Evolutionary conservation across 768 basidiomycete genomes (phyloP), one percentile per base, ranked within the genome.

Genomic region (Leccinum rimulosum): DNA sequence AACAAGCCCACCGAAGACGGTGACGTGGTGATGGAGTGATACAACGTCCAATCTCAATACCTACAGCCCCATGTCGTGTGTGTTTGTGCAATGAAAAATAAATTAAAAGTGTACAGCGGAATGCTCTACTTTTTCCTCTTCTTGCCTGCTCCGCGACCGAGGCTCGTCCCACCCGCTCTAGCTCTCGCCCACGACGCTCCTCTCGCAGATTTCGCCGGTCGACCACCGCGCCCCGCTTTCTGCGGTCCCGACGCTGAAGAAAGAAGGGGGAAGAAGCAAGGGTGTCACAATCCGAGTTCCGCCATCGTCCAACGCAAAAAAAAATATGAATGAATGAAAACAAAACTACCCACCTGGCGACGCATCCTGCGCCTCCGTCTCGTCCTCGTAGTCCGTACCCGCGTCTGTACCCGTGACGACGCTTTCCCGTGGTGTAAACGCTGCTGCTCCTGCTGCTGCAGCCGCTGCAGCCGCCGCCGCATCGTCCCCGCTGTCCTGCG

Each of bases 401-500:
- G 68, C 82, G 64, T 91, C 90, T 4, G 89, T 89, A 30, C 82
- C 88, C 2, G 89, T 90, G 17, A 84, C 78, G 33, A 84, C 79
- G 61, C 88, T 90, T 35, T 83, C 86, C 66, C 82, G 76, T 1
- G 86, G 84, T 9, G 86, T 87, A 27, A 81, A 84, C 17, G 73
- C 76, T 9, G n/a, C 35, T 9, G 35, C 40, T 9, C n/a, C 40
- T 5, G 33, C 33, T 14, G n/a, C n/a, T n/a, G n/a, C n/a, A n/a
- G n/a, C n/a, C n/a, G 33, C 33, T 12, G 33, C 33, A 1, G n/a
- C 40, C 9, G 40, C 40, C 10, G 40, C 40, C 6, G 73, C 75
- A 67, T 93, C 91, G 57, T 92, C 91, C 7, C 85, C 89, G 61
- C 89, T 91, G 71, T 92, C 89, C 68, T 89, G 85, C 4, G 90